Percentiles rank a stretch among this genome's conserved stretches.
Conservation (phyloP, 495 filamentous ascomycete genomes). For the Amniculicola lignicola region DNA sequence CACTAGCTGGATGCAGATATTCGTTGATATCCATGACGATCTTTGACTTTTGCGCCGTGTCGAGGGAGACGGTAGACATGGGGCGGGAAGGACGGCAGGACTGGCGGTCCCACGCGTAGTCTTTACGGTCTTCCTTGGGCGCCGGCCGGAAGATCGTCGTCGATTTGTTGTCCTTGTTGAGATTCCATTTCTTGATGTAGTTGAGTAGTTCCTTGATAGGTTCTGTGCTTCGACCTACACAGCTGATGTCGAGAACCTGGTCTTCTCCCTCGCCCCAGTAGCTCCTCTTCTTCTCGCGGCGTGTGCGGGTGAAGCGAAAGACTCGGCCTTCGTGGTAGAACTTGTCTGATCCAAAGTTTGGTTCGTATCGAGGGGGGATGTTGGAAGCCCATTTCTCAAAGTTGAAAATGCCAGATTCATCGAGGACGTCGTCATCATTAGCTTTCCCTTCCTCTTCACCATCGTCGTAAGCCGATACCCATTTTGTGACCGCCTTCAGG, state of each 20-base stretch:
- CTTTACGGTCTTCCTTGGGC: constrained; percentile 41
- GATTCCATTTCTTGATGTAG: constrained; percentile 46
- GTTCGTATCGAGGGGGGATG: constrained; percentile 49
- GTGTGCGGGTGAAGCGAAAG: constrained; percentile 27
- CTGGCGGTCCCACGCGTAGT: constrained; percentile 57
- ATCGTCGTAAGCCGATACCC: constrained; percentile 50
- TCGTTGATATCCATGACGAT: constrained; percentile 82
- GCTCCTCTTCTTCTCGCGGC: constrained; percentile 12
- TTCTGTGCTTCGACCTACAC: constrained; percentile 51
- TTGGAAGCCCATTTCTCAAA: constrained; percentile 48
- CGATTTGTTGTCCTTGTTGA: constrained; percentile 41
- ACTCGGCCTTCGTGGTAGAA: constrained; percentile 43
- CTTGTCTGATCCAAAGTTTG: constrained; percentile 46
- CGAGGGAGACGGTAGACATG: constrained; percentile 80
- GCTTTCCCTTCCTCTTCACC: constrained; percentile 43
- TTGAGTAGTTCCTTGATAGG: constrained; percentile 63
- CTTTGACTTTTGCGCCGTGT: constrained; percentile 65
- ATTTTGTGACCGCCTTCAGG: constrained; percentile 56
- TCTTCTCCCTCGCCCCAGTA: constrained; percentile 27
- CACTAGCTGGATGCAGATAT: constrained; percentile 70
- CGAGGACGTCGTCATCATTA: constrained; percentile 15
- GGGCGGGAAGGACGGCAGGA: constrained; percentile 70
- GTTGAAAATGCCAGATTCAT: constrained; percentile 36
- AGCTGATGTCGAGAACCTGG: constrained; percentile 48
- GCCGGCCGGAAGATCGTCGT: constrained; percentile 53